A percentile compares a stretch with the other conserved stretches of the same genome.
Evolutionary conservation across 305 asterid species (phyloP).

Genomic region (Solanum hybrid): DNA sequence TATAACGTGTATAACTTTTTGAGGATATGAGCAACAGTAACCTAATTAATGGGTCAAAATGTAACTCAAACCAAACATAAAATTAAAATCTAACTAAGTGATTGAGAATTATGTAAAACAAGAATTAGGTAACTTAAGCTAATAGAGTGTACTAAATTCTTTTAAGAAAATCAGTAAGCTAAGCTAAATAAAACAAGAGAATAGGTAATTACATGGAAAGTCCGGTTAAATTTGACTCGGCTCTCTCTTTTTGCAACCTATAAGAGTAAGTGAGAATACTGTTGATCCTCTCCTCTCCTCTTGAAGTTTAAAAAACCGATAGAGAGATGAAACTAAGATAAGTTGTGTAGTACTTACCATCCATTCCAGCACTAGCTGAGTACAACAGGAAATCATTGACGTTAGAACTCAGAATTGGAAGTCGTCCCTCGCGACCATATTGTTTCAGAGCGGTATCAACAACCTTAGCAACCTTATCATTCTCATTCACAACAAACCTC

Average conservation of each 20-base stretch:
- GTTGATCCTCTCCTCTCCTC: neutral
- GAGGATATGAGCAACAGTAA: neutral
- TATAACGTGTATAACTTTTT: neutral
- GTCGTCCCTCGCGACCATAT: conserved; percentile 34
- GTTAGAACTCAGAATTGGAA: conserved; percentile 29
- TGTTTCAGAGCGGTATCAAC: conserved; percentile 25
- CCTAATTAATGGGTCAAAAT: neutral
- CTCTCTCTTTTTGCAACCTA: neutral
- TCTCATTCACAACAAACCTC: conserved; percentile 30
- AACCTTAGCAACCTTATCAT: conserved; percentile 24
- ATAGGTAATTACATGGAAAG: too few species aligned
- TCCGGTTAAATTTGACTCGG: neutral
- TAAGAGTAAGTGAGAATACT: neutral
- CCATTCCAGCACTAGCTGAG: conserved; percentile 29
- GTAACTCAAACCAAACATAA: neutral
- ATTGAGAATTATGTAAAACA: neutral
- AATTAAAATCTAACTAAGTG: neutral
- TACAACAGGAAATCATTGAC: conserved; percentile 21
- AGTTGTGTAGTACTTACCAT: neutral
- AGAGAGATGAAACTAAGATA: neutral
- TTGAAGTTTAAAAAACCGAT: neutral
- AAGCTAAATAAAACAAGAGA: too few species aligned
- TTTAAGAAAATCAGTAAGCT: too few species aligned
- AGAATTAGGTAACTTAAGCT: neutral
- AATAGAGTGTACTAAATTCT: neutral